These are phyloP conservation scores for Casuarina equisetifolia DNA, from an alignment of 306 rosid genomes.

Conservation along the genomic window DNA sequence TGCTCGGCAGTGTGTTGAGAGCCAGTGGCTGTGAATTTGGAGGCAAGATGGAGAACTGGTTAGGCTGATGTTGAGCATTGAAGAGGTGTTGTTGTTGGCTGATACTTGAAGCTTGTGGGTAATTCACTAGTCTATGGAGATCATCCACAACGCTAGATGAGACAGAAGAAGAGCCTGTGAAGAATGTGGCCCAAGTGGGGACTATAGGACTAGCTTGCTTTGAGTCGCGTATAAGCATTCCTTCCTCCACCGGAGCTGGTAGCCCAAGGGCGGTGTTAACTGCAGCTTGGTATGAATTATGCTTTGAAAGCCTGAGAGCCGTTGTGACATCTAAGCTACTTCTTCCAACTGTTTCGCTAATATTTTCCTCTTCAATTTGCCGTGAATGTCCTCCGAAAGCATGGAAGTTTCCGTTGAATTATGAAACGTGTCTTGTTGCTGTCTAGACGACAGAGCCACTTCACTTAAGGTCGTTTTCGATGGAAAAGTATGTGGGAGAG, in stretches of 20 bases:
- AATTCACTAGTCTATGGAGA: conserved; percentile 64
- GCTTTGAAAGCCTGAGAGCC: conserved; percentile 65
- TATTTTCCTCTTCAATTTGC: conserved; percentile 32
- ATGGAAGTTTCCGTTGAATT: conserved; percentile 44
- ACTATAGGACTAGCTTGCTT: conserved; percentile 23
- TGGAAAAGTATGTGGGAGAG: conserved; percentile 80
- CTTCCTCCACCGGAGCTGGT: conserved; percentile 41
- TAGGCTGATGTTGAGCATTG: conserved; percentile 31
- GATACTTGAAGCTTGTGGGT: conserved; percentile 37
- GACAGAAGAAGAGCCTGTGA: conserved; percentile 35
- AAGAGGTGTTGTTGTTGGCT: conserved; percentile 31
- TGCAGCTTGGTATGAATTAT: conserved; percentile 29
- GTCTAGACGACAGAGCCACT: conserved; percentile 24
- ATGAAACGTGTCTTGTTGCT: conserved; percentile 30
- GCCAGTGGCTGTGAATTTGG: conserved; percentile 38
- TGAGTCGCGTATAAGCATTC: conserved; percentile 37
- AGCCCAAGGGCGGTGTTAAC: conserved; percentile 17
- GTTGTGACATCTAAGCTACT: conserved; percentile 45
- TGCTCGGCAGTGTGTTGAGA: conserved; percentile 43
- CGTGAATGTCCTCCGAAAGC: conserved; percentile 36
- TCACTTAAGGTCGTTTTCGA: conserved; percentile 58
- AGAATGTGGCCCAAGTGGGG: conserved; percentile 23
- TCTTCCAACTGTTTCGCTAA: conserved; percentile 47
- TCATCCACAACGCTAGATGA: conserved; percentile 51
- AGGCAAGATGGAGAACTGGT: conserved; percentile 41